These are phyloP conservation scores for Talaromyces wortmannii DNA, from an alignment of 495 filamentous ascomycete species.

Conservation along the genomic window DNA sequence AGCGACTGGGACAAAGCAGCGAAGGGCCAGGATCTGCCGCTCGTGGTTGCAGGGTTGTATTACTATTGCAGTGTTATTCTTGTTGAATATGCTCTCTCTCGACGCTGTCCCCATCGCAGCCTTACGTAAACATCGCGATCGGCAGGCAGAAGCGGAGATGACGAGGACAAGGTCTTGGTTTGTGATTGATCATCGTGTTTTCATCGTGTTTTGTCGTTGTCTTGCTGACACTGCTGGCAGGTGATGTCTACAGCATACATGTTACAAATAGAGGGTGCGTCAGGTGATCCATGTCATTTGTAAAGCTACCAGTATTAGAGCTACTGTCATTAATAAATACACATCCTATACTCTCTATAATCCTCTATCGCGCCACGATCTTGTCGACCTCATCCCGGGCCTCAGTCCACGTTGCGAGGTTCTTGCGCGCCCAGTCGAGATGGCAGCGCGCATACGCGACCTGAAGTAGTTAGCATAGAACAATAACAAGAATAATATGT, in stretches of 20 bases:
- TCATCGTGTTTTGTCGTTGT: no score
- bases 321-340: background rate
- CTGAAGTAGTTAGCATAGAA: conserved; percentile 35
- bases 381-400: conserved; percentile 89
- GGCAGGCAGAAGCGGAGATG: background rate
- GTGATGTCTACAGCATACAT: no score
- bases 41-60: no score
- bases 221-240: no score
- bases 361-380: conserved; percentile 54
- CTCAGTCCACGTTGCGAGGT: conserved; percentile 93
- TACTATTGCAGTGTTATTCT: background rate
- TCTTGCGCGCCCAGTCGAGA: conserved; percentile 97
- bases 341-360: background rate
- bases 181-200: no score
- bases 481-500: background rate
- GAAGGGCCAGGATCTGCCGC: no score
- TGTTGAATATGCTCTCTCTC: background rate
- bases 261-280: no score
- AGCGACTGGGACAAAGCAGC: no score
- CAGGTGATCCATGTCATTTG: no score
- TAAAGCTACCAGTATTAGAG: no score
- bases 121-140: no score
- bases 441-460: conserved; percentile 90
- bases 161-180: background rate
- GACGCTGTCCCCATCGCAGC: no score